Evolutionary conservation across 768 basidiomycete genomes (phyloP), one percentile per base, ranked within the genome.

Genomic region (Leccinum rimulosum): DNA sequence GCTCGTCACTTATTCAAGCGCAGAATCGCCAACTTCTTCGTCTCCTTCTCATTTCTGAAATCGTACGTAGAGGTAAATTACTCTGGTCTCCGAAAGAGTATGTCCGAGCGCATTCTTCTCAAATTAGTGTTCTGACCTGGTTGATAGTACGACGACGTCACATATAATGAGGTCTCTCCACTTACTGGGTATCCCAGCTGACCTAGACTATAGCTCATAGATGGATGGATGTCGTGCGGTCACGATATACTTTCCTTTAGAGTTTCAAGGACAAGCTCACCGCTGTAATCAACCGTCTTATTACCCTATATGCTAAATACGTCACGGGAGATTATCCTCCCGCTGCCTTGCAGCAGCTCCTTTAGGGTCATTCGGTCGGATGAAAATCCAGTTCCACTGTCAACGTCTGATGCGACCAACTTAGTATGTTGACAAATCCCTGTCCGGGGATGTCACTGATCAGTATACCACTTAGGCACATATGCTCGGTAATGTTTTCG

Each of bases 61-160:
- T 89, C 93, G 6, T 99, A 93, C 63, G 85, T 93, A 57, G 93
- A 98, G 67, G 77, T 97, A 58, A 98, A 98, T 72, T 82, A 92
- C 70, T 90, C 93, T 0, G 96, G 95, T 1, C 93, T 98, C 75
- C 84, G 93, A 65, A 98, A 97, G 79, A 95, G 89, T 94, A 70
- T 58, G 85, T 73, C 31, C 52, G 30, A 6, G 10, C 3, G 3
- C 11, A 6, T 49, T 25, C 4, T 3, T 6, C 2, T 17, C 3
- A 2, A n/a, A 15, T 40, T 14, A 3, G 2, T 6, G 28, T 31
- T 33, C 57, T 65, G 3, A 64, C 8, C 3, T 10, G 2, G 10
- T 33, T 10, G 19, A n/a, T 61, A 95, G 92, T 97, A 95, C 68
- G 96, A 98, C 81, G 98, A 98, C 74, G 91, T 97, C 88, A 3